A percentile compares a stretch with the other conserved stretches of the same genome.
These are phyloP conservation scores for Kurtzmaniella quercitrusa DNA, from an alignment of 1,139 yeast genomes.

Conservation along the genomic window DNA sequence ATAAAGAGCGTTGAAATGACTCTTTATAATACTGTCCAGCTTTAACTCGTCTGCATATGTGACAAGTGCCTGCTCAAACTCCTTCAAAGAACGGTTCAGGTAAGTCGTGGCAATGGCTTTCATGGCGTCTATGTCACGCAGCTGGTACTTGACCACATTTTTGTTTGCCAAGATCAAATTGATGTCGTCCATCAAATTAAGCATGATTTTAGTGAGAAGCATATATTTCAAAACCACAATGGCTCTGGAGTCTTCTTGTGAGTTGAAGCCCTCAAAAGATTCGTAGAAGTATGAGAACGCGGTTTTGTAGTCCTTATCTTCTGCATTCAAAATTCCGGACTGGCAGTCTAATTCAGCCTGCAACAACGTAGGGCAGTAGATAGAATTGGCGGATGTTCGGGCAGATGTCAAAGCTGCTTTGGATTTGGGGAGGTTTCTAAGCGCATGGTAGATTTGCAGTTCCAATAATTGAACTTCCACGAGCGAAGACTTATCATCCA, in stretches of 20 bases:
- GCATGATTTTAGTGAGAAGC: conserved; percentile 90
- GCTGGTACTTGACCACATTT: conserved; percentile 75
- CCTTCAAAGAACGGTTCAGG: conserved; percentile 83
- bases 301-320: conserved; percentile 94
- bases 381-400: conserved; percentile 92
- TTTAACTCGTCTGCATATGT: conserved; percentile 73
- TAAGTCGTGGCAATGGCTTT: conserved; percentile 89
- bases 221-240: conserved; percentile 83
- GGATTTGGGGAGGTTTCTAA: conserved; percentile 89
- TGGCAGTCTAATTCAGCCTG: conserved; percentile 95
- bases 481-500: conserved; percentile 92
- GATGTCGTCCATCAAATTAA: conserved; percentile 82
- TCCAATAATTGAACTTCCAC: conserved; percentile 95
- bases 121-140: conserved; percentile 82
- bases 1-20: conserved; percentile 89
- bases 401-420: conserved; percentile 94
- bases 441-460: conserved; percentile 83
- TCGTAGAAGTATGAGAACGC: conserved; percentile 94
- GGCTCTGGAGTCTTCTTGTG: conserved; percentile 62
- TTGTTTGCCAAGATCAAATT: conserved; percentile 73
- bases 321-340: conserved; percentile 94
- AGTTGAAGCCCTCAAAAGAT: conserved; percentile 82
- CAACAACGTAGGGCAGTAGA: conserved; percentile 89
- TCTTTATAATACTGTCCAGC: conserved; percentile 82
- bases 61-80: conserved; percentile 77